Base-by-base conservation (phyloP, 169 alveolate species). In the Eimeria necatrix region DNA sequence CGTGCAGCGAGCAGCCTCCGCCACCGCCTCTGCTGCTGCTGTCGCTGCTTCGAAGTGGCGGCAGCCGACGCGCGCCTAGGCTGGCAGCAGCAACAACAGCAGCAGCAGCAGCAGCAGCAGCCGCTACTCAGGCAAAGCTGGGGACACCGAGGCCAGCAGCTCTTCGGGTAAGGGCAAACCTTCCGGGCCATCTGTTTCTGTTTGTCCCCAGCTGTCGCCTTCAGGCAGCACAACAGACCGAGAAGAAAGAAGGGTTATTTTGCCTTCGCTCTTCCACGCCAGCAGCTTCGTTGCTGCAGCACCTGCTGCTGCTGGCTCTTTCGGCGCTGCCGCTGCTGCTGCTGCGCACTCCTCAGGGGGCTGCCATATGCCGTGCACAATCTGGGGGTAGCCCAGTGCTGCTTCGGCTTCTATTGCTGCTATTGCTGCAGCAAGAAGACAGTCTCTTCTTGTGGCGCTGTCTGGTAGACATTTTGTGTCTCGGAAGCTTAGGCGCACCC, bases 331-430 rank as follows among this genome's bases (percentile, higher is more conserved):
- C 24, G 64, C 64, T 78, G 64, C 88, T 51, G 91, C 74, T 16
- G 74, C 14, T 22, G 49, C 59, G 12, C 49, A n/a, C 46, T 84
- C 91, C 12, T 24, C 78, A 20, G 56, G 78, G 16, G 74, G 91
- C 22, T 48, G 74, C 95, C 95, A 91, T 49, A 91, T 76, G 16
- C 95, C 95, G 46, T 76, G 90, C 8, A 91, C 95, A 5, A 91
- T 53, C 61, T 91, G 95, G 3, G 95, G 95, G 53, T 53, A 91
- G 16, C 95, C 95, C 14, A 91, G 78, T 4, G 91, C 89, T 49
- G 71, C 71, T 53, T 91, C 95, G n/a, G 93, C 93, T 49, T 86
- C 93, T 4, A 86, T 49, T 9, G 93, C 93, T 5, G 68, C 49
- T 20, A 81, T 68, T 5, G 95, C 89, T 4, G 95, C 95, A 76